These are phyloP conservation scores for Rhodosporidiobolus odoratus DNA, from an alignment of 768 basidiomycete species.

Conservation along the genomic window DNA sequence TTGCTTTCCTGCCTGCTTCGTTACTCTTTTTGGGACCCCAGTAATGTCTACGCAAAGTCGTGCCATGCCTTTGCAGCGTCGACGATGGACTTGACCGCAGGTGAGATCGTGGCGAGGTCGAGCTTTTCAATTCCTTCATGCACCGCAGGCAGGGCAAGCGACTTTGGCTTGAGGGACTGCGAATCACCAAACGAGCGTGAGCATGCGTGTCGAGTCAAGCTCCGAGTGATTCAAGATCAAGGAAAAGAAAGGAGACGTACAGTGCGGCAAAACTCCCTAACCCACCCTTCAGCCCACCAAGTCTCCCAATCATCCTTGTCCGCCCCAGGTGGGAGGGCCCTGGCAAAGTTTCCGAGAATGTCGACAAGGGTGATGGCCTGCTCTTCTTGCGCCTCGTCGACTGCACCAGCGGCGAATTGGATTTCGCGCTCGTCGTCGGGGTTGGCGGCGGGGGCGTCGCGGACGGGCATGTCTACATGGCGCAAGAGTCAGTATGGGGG, in stretches of 20 bases:
- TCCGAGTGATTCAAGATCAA: neutral
- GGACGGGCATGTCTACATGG: constrained; percentile 63
- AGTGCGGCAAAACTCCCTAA: constrained; percentile 74
- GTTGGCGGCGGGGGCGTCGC: constrained; percentile 46
- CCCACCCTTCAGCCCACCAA: constrained; percentile 91
- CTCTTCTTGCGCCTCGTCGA: constrained; percentile 58
- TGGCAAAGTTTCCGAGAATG: constrained; percentile 71
- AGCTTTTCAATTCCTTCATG: constrained; percentile 18
- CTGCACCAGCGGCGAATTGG: neutral
- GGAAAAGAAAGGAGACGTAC: constrained; percentile 51
- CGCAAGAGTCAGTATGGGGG: no score
- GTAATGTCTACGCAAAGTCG: constrained; percentile 18
- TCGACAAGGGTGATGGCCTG: constrained; percentile 67
- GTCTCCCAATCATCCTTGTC: constrained; percentile 65
- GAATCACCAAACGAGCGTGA: neutral
- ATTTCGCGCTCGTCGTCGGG: constrained; percentile 22
- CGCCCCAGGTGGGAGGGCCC: constrained; percentile 63
- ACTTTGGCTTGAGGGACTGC: constrained; percentile 8
- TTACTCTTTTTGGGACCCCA: neutral
- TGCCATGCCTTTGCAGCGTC: constrained; percentile 25
- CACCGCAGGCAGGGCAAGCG: neutral
- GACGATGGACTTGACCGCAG: constrained; percentile 1
- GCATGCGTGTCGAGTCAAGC: no score
- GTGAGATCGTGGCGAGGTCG: constrained; percentile 9
- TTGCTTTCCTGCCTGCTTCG: neutral